Evolutionary conservation across 1,284 basidiomycete genomes (phyloP), one percentile per base, ranked within the genome.

Genomic region (Puccinia polysora): DNA sequence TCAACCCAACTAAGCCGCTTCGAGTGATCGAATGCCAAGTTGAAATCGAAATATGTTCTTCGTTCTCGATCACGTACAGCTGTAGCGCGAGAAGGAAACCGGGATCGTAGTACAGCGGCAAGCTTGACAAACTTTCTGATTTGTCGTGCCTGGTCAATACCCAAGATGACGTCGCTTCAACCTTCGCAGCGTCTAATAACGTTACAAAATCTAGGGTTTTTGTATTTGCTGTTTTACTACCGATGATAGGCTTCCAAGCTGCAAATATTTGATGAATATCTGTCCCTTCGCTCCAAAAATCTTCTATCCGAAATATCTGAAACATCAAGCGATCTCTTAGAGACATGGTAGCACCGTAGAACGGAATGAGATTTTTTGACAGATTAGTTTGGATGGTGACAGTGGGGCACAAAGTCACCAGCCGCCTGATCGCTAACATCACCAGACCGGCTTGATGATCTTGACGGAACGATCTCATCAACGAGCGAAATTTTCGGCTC

Each of bases 1-100:
- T 83, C 40, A 97, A 77, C 43, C 89, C 86, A 12, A 90, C 83
- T 3, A 88, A 83, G 76, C 95, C 94, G 20, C 88, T 89, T 73
- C 91, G 82, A 78, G 93, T 87, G 6, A 97, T 79, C 76, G 90
- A 87, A 12, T 96, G 87, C 91, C 91, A 96, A 36, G 84, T 85
- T 73, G 88, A 81, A 0, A 87, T 85, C 0, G 86, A 85, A 0
- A 85, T 78, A 85, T 20, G 69, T 64, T 14, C 82, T 83, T 56
- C 82, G 81, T 38, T 87, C 85, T 72, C 0, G 81, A 79, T 32
- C 92, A 81, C 75, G 86, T 84, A 65, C 87, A 85, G 0, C 84
- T 84, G 47, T 88, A 85, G 12, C 95, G 81, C 6, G 5, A 88
- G 81, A 38, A 90, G 80, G 78, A 95, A 90, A 0, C 88, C 80